These are phyloP conservation scores for Thraustotheca clavata DNA, from an alignment of 352 stramenopile genomes.

Conservation along the genomic window DNA sequence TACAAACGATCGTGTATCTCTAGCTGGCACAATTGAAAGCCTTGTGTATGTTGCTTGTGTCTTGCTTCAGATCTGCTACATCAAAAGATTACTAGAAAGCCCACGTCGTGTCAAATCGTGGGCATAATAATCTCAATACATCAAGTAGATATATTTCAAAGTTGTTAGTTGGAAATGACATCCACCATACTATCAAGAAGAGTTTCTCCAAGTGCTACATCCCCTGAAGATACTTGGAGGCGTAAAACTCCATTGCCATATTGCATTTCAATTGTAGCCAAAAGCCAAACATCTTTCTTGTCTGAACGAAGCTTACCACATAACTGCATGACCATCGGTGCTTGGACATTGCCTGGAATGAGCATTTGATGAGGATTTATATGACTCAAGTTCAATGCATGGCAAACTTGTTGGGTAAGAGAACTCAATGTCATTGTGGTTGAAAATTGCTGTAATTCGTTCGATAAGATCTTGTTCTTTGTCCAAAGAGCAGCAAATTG, in stretches of 20 bases:
- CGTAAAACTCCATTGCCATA: slow-evolving; percentile 11
- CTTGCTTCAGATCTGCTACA: slow-evolving; percentile 69
- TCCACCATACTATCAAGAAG: slow-evolving; percentile 3
- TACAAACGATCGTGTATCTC: slow-evolving; percentile 66
- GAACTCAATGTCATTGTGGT: slow-evolving; percentile 3
- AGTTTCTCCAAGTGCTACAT: neutral
- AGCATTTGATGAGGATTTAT: slow-evolving; percentile 20
- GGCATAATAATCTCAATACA: slow-evolving; percentile 33
- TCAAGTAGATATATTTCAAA: neutral
- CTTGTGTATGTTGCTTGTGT: slow-evolving; percentile 58
- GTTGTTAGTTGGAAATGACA: neutral
- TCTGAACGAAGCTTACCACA: slow-evolving; percentile 15
- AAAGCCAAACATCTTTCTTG: slow-evolving; percentile 19
- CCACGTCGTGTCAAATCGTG: slow-evolving; percentile 43
- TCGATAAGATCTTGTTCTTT: neutral
- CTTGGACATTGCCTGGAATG: neutral
- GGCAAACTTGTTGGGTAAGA: slow-evolving; percentile 15
- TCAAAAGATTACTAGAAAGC: slow-evolving; percentile 56
- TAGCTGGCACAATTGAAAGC: slow-evolving; percentile 65
- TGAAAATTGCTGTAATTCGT: slow-evolving; percentile 2
- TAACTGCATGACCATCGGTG: slow-evolving; percentile 1
- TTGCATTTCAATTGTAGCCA: slow-evolving; percentile 19
- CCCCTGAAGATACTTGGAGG: slow-evolving; percentile 4
- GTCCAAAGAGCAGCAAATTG: slow-evolving; percentile 46
- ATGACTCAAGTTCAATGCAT: slow-evolving; percentile 17